A percentile compares a stretch with the other conserved stretches of the same genome.
Evolutionary conservation across 257 asterid species (phyloP).

Genomic region (Nicotiana otophora): DNA sequence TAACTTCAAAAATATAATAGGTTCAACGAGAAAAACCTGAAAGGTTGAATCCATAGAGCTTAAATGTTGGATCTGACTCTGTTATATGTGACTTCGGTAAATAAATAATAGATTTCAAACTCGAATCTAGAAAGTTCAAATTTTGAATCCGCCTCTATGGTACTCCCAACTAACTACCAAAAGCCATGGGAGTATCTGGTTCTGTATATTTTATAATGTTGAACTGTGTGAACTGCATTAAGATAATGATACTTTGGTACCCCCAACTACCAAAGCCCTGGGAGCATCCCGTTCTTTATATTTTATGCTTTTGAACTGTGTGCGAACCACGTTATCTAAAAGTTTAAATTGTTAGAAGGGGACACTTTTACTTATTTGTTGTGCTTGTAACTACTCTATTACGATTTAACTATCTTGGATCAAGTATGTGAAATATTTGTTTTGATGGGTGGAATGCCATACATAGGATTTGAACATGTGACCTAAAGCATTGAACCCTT

Average conservation of each 20-base stretch:
- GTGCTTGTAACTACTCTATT: neutral
- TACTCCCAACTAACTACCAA: neutral
- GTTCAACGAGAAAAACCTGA: too few species aligned
- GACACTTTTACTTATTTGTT: neutral
- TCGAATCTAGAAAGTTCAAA: too few species aligned
- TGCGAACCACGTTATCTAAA: neutral
- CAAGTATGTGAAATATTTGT: conserved; percentile 1
- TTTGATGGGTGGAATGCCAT: neutral
- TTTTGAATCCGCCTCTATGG: too few species aligned
- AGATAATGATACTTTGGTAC: neutral
- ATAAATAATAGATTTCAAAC: too few species aligned
- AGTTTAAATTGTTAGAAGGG: neutral
- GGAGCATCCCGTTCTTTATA: neutral
- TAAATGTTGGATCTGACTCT: too few species aligned
- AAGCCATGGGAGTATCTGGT: neutral
- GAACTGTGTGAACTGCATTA: neutral
- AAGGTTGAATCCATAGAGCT: too few species aligned
- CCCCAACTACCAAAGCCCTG: neutral
- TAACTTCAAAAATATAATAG: too few species aligned
- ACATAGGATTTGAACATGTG: neutral
- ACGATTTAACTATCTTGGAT: neutral
- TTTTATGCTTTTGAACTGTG: neutral
- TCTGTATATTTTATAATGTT: neutral
- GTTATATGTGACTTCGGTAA: too few species aligned
- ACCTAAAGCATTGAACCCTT: neutral